Evolutionary conservation across 768 basidiomycete species (phyloP).

Genomic region (Lactarius hengduanensis): DNA sequence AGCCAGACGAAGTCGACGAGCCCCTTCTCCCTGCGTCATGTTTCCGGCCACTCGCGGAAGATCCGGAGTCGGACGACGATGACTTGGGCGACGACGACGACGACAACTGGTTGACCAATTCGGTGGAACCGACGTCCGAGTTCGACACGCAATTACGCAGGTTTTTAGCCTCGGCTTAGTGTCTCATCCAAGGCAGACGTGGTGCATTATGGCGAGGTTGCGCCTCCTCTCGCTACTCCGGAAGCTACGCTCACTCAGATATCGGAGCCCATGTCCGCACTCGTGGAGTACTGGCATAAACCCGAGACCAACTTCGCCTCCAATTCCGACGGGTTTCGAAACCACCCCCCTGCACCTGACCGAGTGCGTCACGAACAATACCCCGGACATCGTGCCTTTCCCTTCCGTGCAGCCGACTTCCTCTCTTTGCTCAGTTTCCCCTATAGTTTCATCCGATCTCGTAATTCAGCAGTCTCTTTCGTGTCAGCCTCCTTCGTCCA

Average conservation of each 20-base stretch:
- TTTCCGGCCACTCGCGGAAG: conserved; percentile 13
- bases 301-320: background rate
- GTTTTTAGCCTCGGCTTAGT: conserved; percentile 8
- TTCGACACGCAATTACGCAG: conserved; percentile 9
- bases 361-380: background rate
- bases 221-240: background rate
- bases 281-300: conserved; percentile 11
- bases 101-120: background rate
- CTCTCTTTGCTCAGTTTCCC: background rate
- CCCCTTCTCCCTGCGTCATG: conserved; percentile 11
- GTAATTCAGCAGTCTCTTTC: background rate
- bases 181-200: background rate
- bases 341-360: background rate
- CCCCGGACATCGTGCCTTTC: background rate
- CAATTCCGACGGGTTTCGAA: conserved; percentile 2
- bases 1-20: background rate
- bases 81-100: background rate
- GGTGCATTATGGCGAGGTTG: background rate
- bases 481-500: conserved; percentile 12
- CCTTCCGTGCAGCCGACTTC: background rate
- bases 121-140: background rate
- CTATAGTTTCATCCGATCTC: background rate
- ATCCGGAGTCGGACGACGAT: background rate
- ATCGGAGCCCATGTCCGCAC: conserved; percentile 14
- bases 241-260: background rate